Evolutionary conservation across 2,329 filamentous ascomycete species (phyloP), one percentile per base, ranked within the genome.

Genomic region (Verticillium albo-atrum): DNA sequence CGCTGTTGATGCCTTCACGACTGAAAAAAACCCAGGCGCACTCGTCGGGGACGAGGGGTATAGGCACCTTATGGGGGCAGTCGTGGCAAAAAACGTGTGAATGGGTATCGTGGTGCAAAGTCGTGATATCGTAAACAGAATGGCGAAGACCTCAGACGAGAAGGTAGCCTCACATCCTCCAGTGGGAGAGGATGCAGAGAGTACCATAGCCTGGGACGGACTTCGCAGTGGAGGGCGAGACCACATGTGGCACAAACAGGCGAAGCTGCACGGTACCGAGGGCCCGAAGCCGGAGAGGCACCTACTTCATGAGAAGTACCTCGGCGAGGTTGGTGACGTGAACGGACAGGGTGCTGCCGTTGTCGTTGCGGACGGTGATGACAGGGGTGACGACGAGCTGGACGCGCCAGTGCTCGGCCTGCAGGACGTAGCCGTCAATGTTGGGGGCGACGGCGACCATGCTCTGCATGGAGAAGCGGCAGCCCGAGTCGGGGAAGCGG

Each of bases 341-440:
- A 2, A 77, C 74, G 27, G 75, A 73, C 53, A 81, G 77, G 58
- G 74, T 76, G 52, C 69, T 66, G 15, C 78, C 79, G 2, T 71
- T 76, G 37, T 85, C 82, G 62, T 83, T 82, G 32, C 82, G 76
- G 64, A 82, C 77, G 2, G 81, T 84, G 53, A 85, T 77, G 9
- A 80, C 76, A 1, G 83, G 83, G 0, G 82, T 84, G 5, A 82
- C 79, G 28, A 82, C 79, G 2, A 84, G 73, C 57, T 79, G 78
- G n/a, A 86, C 69, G 5, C 82, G 78, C 70, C 75, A 79, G 65
- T 84, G 81, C 65, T 75, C 75, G 6, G 74, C 71, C 70, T 84
- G 81, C 23, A 85, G 68, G 56, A 77, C 72, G 58, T 74, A 68
- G 0, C 76, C 71, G 35, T 78, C 73, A 28, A 72, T 65, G 35